Conservation (phyloP, 805 yeast species). For the Pichia eremophila region DNA sequence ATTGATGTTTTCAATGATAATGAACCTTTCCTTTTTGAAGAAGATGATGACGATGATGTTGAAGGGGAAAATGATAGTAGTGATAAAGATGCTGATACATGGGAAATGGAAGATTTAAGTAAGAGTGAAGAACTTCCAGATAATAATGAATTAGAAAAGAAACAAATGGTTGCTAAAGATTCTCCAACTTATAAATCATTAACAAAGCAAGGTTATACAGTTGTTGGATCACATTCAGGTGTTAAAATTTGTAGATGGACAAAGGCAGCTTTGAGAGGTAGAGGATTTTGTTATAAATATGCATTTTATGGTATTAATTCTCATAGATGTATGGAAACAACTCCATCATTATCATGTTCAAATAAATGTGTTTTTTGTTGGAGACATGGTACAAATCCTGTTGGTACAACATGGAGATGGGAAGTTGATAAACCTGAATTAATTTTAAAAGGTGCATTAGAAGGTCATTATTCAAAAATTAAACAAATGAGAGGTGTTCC, state of each 20-base stretch:
- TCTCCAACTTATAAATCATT: slow-evolving; percentile 83
- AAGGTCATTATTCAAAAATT: slow-evolving; percentile 84
- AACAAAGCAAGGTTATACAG: slow-evolving; percentile 88
- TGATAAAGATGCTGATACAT: slow-evolving; percentile 13
- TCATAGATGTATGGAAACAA: slow-evolving; percentile 92
- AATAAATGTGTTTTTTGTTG: slow-evolving; percentile 95
- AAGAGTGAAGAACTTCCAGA: slow-evolving; percentile 8
- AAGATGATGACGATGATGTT: slow-evolving; percentile 28
- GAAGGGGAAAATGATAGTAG: slow-evolving; percentile 11
- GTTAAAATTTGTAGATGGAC: slow-evolving; percentile 96
- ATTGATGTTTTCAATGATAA: slow-evolving; percentile 56
- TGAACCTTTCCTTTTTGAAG: slow-evolving; percentile 47
- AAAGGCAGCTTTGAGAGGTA: slow-evolving; percentile 83
- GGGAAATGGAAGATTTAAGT: slow-evolving; percentile 51
- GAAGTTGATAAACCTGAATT: slow-evolving; percentile 84
- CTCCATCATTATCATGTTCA: slow-evolving; percentile 89
- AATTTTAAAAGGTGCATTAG: slow-evolving; percentile 74
- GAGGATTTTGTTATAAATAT: slow-evolving; percentile 89
- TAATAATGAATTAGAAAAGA: slow-evolving; percentile 22
- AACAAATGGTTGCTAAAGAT: slow-evolving; percentile 82
- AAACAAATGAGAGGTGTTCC: slow-evolving; percentile 95
- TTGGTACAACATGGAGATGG: slow-evolving; percentile 95
- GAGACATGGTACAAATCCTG: slow-evolving; percentile 97
- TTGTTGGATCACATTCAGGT: slow-evolving; percentile 91
- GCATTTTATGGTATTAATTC: slow-evolving; percentile 87